Evolutionary conservation across 164 flowering plant species (phyloP).

Genomic region (Taxillus chinensis): DNA sequence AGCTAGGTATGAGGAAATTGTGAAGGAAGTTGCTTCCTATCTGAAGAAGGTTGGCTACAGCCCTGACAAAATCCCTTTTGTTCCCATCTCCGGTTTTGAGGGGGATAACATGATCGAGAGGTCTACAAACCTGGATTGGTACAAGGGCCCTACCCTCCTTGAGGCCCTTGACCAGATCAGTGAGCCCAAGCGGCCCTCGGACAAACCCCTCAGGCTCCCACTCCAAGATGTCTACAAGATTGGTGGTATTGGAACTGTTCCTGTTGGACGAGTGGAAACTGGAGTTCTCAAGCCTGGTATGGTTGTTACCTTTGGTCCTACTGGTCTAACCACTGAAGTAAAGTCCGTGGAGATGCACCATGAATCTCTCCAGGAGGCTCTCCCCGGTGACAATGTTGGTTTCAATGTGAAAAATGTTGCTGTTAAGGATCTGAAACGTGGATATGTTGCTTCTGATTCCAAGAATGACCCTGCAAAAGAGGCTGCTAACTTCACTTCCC

Average conservation of each 20-base stretch:
- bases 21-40: slow-evolving; percentile 37
- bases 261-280: slow-evolving; percentile 21
- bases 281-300: slow-evolving; percentile 19
- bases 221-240: slow-evolving; percentile 24
- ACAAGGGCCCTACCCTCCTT: slow-evolving; percentile 23
- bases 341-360: slow-evolving; percentile 22
- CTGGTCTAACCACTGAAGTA: slow-evolving; percentile 20
- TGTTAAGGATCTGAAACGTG: slow-evolving; percentile 22
- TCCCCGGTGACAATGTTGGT: slow-evolving; percentile 23
- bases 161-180: slow-evolving; percentile 16
- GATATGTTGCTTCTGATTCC: slow-evolving; percentile 19
- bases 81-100: slow-evolving; percentile 39
- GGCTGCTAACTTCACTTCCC: slow-evolving; percentile 18
- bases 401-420: slow-evolving; percentile 22
- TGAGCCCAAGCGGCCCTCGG: slow-evolving; percentile 24
- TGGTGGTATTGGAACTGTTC: slow-evolving; percentile 21
- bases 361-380: slow-evolving; percentile 19
- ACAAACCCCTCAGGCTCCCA: slow-evolving; percentile 22
- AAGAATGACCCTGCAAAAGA: slow-evolving; percentile 20
- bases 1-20: slow-evolving; percentile 22
- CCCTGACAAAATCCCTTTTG: slow-evolving; percentile 33
- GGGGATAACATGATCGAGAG: slow-evolving; percentile 43
- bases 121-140: slow-evolving; percentile 28
- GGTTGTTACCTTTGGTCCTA: slow-evolving; percentile 23
- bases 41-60: slow-evolving; percentile 40